Evolutionary conservation across 2,329 filamentous ascomycete genomes (phyloP).

Genomic region (Ceratocystis alfenasii): DNA sequence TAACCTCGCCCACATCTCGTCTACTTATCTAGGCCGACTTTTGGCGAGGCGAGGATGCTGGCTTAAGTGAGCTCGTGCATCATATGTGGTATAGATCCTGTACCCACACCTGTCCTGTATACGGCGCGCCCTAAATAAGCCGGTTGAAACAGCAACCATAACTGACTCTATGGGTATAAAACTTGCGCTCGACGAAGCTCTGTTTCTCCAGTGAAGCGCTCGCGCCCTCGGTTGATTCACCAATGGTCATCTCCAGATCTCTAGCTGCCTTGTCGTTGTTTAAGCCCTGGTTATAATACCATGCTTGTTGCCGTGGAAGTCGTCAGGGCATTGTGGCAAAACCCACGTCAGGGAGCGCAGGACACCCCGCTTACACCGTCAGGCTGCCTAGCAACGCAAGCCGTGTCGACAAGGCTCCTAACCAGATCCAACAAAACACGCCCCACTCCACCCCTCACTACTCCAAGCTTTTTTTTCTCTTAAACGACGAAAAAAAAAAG

Average conservation of each 20-base stretch:
- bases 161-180: background rate
- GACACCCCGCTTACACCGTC: background rate
- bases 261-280: too few species aligned
- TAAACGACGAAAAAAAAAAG: background rate
- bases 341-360: background rate
- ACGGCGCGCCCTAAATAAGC: background rate
- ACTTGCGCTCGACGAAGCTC: background rate
- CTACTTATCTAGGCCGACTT: background rate
- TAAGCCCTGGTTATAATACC: background rate
- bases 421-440: background rate
- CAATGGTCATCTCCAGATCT: too few species aligned
- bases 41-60: background rate
- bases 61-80: background rate
- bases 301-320: background rate
- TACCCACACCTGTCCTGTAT: background rate
- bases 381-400: conserved; percentile 7
- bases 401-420: background rate
- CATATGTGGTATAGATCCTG: background rate
- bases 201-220: background rate
- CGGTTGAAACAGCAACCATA: background rate
- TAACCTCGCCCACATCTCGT: background rate
- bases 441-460: background rate
- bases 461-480: background rate
- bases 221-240: background rate
- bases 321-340: background rate